These are phyloP conservation scores for Eucalyptus coolabah DNA, from an alignment of 345 rosid genomes.

Conservation along the genomic window DNA sequence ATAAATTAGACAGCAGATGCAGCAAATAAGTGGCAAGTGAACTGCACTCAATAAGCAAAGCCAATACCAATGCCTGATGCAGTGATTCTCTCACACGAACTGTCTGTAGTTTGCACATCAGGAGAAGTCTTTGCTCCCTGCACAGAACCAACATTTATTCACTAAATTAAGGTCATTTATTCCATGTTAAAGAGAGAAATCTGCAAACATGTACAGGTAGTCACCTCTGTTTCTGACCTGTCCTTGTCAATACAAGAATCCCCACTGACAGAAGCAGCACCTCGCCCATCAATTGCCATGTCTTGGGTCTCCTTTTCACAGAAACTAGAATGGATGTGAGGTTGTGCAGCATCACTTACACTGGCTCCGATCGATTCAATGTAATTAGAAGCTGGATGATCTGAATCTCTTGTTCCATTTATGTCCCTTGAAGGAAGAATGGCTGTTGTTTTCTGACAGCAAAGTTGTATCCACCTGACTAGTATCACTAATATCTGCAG, in stretches of 20 bases:
- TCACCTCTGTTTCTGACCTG: slow-evolving; percentile 19
- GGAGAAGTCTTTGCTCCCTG: slow-evolving; percentile 22
- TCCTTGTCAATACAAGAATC: background rate
- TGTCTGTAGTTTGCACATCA: slow-evolving; percentile 23
- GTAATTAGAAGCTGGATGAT: background rate
- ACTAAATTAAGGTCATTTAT: background rate
- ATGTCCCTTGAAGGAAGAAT: background rate
- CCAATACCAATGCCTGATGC: slow-evolving; percentile 13
- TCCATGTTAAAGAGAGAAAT: background rate
- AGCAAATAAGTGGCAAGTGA: background rate
- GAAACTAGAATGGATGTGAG: background rate
- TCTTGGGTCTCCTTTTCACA: background rate
- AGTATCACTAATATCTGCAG: background rate
- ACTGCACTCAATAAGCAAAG: background rate
- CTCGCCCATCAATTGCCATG: background rate
- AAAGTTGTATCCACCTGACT: background rate
- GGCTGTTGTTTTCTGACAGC: background rate
- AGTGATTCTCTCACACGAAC: slow-evolving; percentile 10
- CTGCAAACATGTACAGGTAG: background rate
- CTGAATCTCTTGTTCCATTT: background rate
- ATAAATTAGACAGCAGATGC: background rate
- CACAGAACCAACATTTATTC: background rate
- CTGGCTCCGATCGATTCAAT: background rate
- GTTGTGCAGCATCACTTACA: background rate
- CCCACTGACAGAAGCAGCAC: background rate